Base-by-base conservation (phyloP, 2,329 filamentous ascomycete species). In the Plenodomus biglobosus region DNA sequence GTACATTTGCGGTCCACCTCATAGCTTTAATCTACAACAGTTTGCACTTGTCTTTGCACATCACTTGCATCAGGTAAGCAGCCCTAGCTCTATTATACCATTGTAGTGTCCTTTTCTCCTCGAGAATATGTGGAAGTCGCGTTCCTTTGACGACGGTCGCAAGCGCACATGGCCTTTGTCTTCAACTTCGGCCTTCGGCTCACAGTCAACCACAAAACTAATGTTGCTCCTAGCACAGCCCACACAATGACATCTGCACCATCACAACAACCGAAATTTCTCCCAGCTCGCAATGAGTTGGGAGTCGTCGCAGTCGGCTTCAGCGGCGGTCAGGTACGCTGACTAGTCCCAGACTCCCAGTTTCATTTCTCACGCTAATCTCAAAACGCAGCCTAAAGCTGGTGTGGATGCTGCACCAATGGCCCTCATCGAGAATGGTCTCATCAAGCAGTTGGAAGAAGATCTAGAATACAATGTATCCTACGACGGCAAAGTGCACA, bases 241-340 rank as follows among this genome's bases (percentile, higher is more conserved):
- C 34, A 13, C 42, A 60, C 36, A 21, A 82, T 82, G 79, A 81
- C 79, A 27, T 74, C 75, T 46, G 81, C 83, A 24, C 78, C 83
- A 3, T 82, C 81, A 6, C 78, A 85, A 53, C 68, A 77, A 40
- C 80, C 83, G 52, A 91, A 87, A 68, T 97, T 96, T 77, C 86
- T 97, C 61, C 80, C 86, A 56, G 80, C 86, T 68, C 83, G 85
- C 24, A 81, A 88, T 67, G 86, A 97, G 66, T 80, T 99, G 56
- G 94, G 92, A 54, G 83, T 99, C 47, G 90, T 97, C 32, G 91
- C 92, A 41, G 94, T 97, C 32, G 92, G 92, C 55, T 99, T 97
- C 79, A 95, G 91, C 44, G 92, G 92, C 59, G 94, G 94, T 48
- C 94, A 96, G 84, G 91, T 94, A 84, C 62, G 79, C 8, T 49